These are phyloP conservation scores for Amanita exitialis DNA, from an alignment of 768 basidiomycete genomes.

Conservation along the genomic window DNA sequence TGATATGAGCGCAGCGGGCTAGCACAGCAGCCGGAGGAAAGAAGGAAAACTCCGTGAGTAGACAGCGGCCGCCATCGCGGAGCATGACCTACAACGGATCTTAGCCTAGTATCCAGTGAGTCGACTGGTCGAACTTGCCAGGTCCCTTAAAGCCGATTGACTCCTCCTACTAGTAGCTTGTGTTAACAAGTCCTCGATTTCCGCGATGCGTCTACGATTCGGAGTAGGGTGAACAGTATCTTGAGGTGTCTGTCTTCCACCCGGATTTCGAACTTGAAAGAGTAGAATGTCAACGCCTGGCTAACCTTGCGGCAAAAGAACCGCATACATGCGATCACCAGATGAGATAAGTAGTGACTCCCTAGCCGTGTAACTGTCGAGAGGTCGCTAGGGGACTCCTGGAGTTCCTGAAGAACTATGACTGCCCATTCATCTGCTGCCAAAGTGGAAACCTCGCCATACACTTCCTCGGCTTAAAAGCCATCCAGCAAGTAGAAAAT, in stretches of 20 bases:
- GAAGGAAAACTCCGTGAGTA: no score
- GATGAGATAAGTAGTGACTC: constrained; percentile 4
- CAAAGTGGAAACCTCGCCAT: neutral
- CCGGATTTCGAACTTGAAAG: no score
- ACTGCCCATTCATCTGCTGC: no score
- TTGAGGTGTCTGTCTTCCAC: constrained; percentile 10
- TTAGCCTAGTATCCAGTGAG: neutral
- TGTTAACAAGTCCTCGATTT: constrained; percentile 7
- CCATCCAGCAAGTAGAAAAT: neutral
- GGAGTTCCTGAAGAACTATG: neutral
- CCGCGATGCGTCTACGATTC: constrained; percentile 4
- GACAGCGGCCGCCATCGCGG: no score
- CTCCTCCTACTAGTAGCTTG: constrained; percentile 7
- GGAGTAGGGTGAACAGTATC: constrained; percentile 8
- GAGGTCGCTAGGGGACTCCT: constrained; percentile 1
- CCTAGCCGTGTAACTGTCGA: neutral
- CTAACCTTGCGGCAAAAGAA: no score
- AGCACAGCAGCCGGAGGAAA: no score
- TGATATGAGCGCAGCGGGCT: no score
- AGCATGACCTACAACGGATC: no score
- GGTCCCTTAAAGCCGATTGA: constrained; percentile 10
- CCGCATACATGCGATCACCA: no score
- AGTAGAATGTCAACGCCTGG: no score
- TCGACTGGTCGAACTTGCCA: constrained; percentile 5
- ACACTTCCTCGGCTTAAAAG: constrained; percentile 1